Percentiles rank a stretch among this genome's conserved stretches.
Conservation (phyloP, 2,329 filamentous ascomycete genomes). For the Cytospora schulzeri region DNA sequence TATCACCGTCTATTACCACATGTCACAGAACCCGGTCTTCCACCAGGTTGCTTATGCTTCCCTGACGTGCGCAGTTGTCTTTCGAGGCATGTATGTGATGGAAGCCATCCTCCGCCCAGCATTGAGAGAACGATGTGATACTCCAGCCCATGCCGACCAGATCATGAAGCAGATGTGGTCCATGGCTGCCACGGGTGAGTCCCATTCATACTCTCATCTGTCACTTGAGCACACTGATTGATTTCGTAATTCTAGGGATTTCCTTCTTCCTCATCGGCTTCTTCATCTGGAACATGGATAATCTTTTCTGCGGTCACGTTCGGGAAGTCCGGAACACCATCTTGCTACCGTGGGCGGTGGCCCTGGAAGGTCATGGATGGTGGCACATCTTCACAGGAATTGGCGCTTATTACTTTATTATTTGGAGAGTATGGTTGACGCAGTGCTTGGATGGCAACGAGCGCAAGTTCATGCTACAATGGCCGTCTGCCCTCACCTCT, state of each 20-base stretch:
- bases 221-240: not conserved
- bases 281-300: constrained; percentile 78
- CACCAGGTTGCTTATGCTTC: constrained; percentile 79
- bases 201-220: not conserved
- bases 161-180: constrained; percentile 70
- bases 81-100: constrained; percentile 78
- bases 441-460: constrained; percentile 74
- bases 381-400: constrained; percentile 81
- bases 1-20: constrained; percentile 78
- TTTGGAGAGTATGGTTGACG: constrained; percentile 81
- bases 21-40: constrained; percentile 79
- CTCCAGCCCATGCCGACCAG: constrained; percentile 50
- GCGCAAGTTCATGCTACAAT: constrained; percentile 70
- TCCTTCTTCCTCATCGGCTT: constrained; percentile 75
- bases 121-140: constrained; percentile 43
- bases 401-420: constrained; percentile 82
- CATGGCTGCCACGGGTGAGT: constrained; percentile 62
- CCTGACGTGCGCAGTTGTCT: constrained; percentile 69
- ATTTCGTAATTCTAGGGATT: constrained; percentile 50
- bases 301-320: constrained; percentile 69
- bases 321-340: constrained; percentile 66
- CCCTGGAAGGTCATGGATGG: constrained; percentile 62
- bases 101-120: constrained; percentile 50
- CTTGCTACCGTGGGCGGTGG: constrained; percentile 76
- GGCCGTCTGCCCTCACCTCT: constrained; percentile 63